A percentile compares a stretch with the other conserved stretches of the same genome.
These are phyloP conservation scores for Polysphondylium violaceum DNA, from an alignment of 78 protist genomes.

Conservation along the genomic window DNA sequence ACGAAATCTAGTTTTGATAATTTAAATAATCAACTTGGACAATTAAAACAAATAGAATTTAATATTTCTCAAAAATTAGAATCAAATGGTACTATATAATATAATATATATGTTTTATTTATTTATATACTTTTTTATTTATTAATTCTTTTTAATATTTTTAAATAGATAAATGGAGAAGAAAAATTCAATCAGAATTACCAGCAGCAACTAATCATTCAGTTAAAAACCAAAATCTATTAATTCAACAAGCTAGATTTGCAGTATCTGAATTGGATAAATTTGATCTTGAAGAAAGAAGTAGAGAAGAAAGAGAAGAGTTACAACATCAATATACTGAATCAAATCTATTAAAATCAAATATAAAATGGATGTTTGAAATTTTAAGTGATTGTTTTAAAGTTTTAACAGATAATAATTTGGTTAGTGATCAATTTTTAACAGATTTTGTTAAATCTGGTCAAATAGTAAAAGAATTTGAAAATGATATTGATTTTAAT, in stretches of 20 bases:
- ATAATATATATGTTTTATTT: neutral
- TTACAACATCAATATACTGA: neutral
- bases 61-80: conserved; percentile 18
- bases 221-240: conserved; percentile 18
- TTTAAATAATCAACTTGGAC: neutral
- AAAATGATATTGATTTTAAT: neutral
- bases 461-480: neutral
- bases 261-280: conserved; percentile 55
- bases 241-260: conserved; percentile 75
- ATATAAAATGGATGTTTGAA: conserved; percentile 13
- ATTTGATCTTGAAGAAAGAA: conserved; percentile 45
- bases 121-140: neutral
- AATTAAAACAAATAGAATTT: neutral
- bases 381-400: conserved; percentile 2
- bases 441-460: conserved; percentile 21
- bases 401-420: conserved; percentile 19
- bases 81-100: neutral
- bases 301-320: neutral
- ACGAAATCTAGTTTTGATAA: neutral
- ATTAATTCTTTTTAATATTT: neutral
- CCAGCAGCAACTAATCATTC: neutral
- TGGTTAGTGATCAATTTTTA: conserved; percentile 25
- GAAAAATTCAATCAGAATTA: conserved; percentile 41
- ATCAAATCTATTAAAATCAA: neutral
- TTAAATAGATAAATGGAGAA: conserved; percentile 78